phyloP scores from a whole-genome alignment of 345 rosid genomes.

The Salix exigua region DNA sequence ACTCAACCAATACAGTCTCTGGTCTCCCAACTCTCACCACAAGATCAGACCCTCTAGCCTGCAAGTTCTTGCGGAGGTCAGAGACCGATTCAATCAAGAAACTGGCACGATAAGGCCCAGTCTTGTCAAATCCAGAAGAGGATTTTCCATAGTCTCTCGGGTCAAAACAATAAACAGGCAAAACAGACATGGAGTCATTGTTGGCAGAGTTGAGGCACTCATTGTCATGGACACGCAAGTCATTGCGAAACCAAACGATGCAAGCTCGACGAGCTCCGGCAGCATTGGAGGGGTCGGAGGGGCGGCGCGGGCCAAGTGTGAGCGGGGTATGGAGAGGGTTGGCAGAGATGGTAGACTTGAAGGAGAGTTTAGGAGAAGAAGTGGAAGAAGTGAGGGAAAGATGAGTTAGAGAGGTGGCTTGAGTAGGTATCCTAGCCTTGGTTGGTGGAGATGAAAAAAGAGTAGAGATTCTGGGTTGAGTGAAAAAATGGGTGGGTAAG shows the following conservation, averaged over 20 bases:
- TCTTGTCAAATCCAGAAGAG: slow-evolving; percentile 80
- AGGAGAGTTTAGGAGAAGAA: slow-evolving; percentile 47
- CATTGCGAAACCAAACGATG: slow-evolving; percentile 92
- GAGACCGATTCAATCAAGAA: slow-evolving; percentile 85
- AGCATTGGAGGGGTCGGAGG: slow-evolving; percentile 75
- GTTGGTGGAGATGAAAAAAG: slow-evolving; percentile 45
- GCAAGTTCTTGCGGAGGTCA: slow-evolving; percentile 84
- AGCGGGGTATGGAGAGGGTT: slow-evolving; percentile 81
- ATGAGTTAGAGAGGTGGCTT: slow-evolving; percentile 55
- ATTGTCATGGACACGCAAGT: slow-evolving; percentile 90
- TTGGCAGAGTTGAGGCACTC: slow-evolving; percentile 80
- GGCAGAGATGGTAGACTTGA: slow-evolving; percentile 77
- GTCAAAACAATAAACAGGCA: slow-evolving; percentile 96
- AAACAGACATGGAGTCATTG: slow-evolving; percentile 75
- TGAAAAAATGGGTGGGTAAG: slow-evolving; percentile 48
- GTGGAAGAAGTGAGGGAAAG: slow-evolving; percentile 50
- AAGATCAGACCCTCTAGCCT: slow-evolving; percentile 85
- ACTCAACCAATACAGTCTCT: slow-evolving; percentile 66
- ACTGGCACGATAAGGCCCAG: slow-evolving; percentile 82
- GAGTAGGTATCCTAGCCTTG: slow-evolving; percentile 67
- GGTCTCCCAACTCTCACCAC: slow-evolving; percentile 86
- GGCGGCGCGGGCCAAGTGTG: slow-evolving; percentile 81
- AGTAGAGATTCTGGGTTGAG: slow-evolving; percentile 42
- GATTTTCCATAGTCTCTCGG: slow-evolving; percentile 91
- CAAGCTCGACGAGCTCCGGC: slow-evolving; percentile 80